Conservation (phyloP, 2,329 filamentous ascomycete genomes). For the Leptodontidium sp. region DNA sequence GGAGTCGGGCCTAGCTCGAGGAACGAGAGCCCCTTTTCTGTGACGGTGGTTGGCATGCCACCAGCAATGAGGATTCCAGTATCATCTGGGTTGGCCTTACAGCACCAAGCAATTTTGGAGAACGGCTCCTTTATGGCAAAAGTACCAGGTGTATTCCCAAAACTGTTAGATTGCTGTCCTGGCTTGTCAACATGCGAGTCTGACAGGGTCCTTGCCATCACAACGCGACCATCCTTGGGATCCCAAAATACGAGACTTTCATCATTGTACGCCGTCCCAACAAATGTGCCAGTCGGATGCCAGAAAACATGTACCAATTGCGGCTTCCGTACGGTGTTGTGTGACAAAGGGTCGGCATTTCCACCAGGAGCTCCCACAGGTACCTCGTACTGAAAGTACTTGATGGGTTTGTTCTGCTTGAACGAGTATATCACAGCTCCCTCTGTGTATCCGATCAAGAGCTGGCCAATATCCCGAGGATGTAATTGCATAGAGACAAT, state of each 20-base stretch:
- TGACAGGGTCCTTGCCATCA: constrained; percentile 83
- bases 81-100: constrained; percentile 92
- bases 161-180: constrained; percentile 51
- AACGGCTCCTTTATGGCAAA: constrained; percentile 76
- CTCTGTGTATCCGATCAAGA: constrained; percentile 89
- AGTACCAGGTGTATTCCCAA: constrained; percentile 55
- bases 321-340: constrained; percentile 72
- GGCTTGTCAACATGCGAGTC: constrained; percentile 78
- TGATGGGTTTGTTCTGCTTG: constrained; percentile 83
- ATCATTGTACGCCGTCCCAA: constrained; percentile 58
- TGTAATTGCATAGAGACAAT: constrained; percentile 86
- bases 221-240: constrained; percentile 81
- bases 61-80: constrained; percentile 89
- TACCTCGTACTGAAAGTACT: constrained; percentile 85
- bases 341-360: constrained; percentile 66
- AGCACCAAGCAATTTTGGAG: constrained; percentile 87
- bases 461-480: constrained; percentile 88
- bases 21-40: constrained; percentile 82
- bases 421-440: constrained; percentile 93
- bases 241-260: constrained; percentile 96
- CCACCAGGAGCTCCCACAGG: constrained; percentile 83
- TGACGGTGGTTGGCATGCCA: constrained; percentile 72
- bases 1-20: constrained; percentile 90
- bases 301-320: constrained; percentile 84
- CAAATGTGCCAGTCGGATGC: constrained; percentile 78